These are phyloP conservation scores for Scheffersomyces insectosa DNA, from an alignment of 1,139 yeast genomes.

Conservation along the genomic window DNA sequence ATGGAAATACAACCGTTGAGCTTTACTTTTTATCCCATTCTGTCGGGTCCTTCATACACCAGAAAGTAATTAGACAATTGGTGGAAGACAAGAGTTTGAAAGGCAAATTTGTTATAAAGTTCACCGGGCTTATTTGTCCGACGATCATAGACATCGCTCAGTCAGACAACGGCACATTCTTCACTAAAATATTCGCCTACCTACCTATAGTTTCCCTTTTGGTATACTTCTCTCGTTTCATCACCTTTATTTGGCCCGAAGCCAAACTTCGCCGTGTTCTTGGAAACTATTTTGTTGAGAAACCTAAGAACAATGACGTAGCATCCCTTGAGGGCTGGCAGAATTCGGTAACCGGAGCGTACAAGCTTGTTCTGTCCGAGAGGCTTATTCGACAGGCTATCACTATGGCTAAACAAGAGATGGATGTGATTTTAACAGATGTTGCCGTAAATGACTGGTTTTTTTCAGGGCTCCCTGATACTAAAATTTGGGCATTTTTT, in stretches of 20 bases:
- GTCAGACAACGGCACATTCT: conserved; percentile 49
- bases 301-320: conserved; percentile 18
- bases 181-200: conserved; percentile 29
- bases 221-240: conserved; percentile 18
- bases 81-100: conserved; percentile 20
- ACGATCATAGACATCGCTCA: conserved; percentile 57
- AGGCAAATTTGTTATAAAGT: conserved; percentile 24
- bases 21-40: conserved; percentile 60
- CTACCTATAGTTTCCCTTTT: conserved; percentile 36
- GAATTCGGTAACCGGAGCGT: conserved; percentile 45
- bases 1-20: conserved; percentile 23
- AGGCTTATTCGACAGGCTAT: conserved; percentile 51
- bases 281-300: conserved; percentile 19
- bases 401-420: conserved; percentile 59
- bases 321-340: conserved; percentile 28
- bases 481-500: conserved; percentile 54
- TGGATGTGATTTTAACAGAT: conserved; percentile 45
- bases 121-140: conserved; percentile 66
- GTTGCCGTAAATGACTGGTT: conserved; percentile 49
- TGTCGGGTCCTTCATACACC: conserved; percentile 59
- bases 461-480: conserved; percentile 29
- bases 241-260: conserved; percentile 24
- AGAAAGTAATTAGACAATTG: conserved; percentile 41
- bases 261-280: conserved; percentile 21
- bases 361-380: conserved; percentile 39